These are phyloP conservation scores for Spergularia bocconei DNA, from an alignment of 148 eudicot genomes.

Conservation along the genomic window DNA sequence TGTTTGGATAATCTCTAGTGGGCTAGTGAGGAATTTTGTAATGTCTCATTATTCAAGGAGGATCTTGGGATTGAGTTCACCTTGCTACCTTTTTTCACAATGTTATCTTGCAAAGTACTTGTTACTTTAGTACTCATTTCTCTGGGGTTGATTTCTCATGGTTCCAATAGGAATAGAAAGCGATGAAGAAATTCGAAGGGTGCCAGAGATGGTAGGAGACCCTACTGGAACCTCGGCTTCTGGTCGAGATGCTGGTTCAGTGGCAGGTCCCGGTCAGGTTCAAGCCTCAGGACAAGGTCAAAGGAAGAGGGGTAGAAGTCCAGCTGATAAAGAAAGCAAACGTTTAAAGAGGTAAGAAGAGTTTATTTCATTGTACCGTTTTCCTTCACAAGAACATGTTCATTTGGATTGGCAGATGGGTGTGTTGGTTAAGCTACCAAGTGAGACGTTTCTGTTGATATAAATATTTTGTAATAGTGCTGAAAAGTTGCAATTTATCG, in stretches of 20 bases:
- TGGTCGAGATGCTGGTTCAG: slow-evolving; percentile 50
- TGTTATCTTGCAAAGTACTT: background rate
- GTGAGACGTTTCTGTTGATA: slow-evolving; percentile 4
- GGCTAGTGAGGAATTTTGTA: too few relatives aligned
- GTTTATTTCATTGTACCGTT: background rate
- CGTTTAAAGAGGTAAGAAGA: slow-evolving; percentile 68
- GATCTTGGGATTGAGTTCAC: background rate
- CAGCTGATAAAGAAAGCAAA: slow-evolving; percentile 95
- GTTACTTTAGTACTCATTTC: background rate
- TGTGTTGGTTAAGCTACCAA: background rate
- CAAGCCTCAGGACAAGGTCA: slow-evolving; percentile 57
- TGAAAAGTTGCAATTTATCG: background rate
- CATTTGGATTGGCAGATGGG: background rate
- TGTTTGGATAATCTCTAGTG: too few relatives aligned
- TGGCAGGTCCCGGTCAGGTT: slow-evolving; percentile 42
- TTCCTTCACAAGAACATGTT: background rate
- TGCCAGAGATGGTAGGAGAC: slow-evolving; percentile 84
- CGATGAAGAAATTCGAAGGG: slow-evolving; percentile 94
- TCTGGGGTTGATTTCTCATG: background rate
- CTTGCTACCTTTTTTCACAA: background rate
- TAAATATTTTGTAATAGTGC: slow-evolving; percentile 12
- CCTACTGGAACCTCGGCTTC: slow-evolving; percentile 44
- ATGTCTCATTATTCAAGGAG: too few relatives aligned
- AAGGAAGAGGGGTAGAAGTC: slow-evolving; percentile 82
- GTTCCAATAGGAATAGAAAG: slow-evolving; percentile 77